Evolutionary conservation across 2,329 filamentous ascomycete species (phyloP).

Genomic region (Stenocarpella maydis): DNA sequence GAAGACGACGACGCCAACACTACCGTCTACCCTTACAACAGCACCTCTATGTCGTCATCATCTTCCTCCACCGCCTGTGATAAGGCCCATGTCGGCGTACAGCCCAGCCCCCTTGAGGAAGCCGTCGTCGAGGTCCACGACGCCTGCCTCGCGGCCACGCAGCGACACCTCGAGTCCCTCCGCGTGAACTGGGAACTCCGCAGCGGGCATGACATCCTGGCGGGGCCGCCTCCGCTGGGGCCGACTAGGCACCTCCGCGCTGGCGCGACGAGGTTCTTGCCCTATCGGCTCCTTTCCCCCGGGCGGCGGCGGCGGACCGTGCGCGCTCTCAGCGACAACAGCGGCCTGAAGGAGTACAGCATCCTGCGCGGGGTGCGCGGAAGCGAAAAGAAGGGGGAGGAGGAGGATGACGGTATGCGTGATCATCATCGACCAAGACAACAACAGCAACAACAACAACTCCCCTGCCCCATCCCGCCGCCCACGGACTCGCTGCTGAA

Average conservation of each 20-base stretch:
- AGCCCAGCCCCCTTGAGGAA: not conserved
- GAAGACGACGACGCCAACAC: not conserved
- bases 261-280: not conserved
- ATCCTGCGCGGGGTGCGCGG: not conserved
- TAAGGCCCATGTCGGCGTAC: not conserved
- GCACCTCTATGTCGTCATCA: not conserved
- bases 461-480: conserved; percentile 33
- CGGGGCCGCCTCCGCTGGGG: not conserved
- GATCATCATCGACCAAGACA: no score
- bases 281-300: not conserved
- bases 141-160: conserved; percentile 39
- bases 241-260: conserved; percentile 7
- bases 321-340: conserved; percentile 25
- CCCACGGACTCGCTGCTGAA: conserved; percentile 41
- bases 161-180: conserved; percentile 37
- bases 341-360: not conserved
- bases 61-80: not conserved
- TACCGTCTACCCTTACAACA: conserved; percentile 23
- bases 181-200: conserved; percentile 38
- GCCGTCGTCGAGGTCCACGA: conserved; percentile 36
- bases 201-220: conserved; percentile 11
- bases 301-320: not conserved
- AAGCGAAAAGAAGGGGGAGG: not conserved
- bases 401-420: no score
- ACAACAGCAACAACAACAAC: not conserved